phyloP scores from a whole-genome alignment of 495 filamentous ascomycete genomes.

The Daldinia childiae region DNA sequence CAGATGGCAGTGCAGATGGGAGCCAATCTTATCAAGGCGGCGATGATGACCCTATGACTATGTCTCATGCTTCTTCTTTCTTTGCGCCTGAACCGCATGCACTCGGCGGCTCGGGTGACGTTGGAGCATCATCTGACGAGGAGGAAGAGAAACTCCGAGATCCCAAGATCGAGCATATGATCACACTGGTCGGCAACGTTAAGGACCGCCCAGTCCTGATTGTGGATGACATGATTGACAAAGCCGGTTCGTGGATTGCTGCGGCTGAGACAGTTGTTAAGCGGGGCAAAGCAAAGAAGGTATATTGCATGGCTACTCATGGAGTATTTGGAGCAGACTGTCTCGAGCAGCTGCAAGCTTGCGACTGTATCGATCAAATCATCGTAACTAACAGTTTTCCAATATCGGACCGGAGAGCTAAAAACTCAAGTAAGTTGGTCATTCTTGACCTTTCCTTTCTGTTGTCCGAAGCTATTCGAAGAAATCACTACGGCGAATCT shows the following conservation, averaged over 20 bases:
- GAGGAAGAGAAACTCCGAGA: slow-evolving; percentile 81
- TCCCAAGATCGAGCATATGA: slow-evolving; percentile 85
- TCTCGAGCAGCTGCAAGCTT: slow-evolving; percentile 88
- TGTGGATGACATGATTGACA: slow-evolving; percentile 99
- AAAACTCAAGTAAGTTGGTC: slow-evolving; percentile 81
- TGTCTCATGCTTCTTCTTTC: slow-evolving; percentile 65
- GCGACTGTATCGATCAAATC: slow-evolving; percentile 90
- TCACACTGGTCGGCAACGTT: slow-evolving; percentile 95
- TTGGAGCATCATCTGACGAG: slow-evolving; percentile 81
- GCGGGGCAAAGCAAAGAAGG: slow-evolving; percentile 87
- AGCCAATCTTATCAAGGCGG: slow-evolving; percentile 45
- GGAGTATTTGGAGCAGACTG: slow-evolving; percentile 91
- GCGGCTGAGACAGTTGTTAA: slow-evolving; percentile 98
- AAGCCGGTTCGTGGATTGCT: slow-evolving; percentile 94
- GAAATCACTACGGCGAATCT: slow-evolving; percentile 92
- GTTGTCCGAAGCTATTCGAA: slow-evolving; percentile 88
- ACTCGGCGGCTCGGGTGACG: slow-evolving; percentile 84
- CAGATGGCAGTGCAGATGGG: slow-evolving; percentile 58
- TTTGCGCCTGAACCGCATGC: slow-evolving; percentile 68
- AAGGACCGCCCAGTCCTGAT: slow-evolving; percentile 86
- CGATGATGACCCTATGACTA: slow-evolving; percentile 66
- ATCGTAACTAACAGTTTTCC: slow-evolving; percentile 98
- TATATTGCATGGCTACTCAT: slow-evolving; percentile 98
- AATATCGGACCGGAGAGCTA: slow-evolving; percentile 75
- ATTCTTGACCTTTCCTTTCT: slow-evolving; percentile 88